phyloP scores from a whole-genome alignment of 2,329 filamentous ascomycete genomes.

The Fusarium transvaalense region DNA sequence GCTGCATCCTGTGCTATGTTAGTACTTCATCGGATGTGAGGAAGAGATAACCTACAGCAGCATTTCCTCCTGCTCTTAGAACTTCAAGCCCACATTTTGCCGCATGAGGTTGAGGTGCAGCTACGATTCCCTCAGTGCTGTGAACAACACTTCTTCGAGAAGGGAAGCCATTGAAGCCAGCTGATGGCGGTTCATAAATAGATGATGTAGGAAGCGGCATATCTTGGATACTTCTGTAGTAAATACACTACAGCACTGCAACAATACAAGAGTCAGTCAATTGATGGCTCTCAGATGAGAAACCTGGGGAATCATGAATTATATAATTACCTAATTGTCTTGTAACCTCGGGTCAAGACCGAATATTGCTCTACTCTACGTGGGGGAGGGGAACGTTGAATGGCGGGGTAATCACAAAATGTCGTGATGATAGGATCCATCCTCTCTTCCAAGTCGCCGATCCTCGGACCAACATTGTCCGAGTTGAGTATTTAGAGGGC shows the following conservation, averaged over 20 bases:
- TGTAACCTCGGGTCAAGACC: slow-evolving; percentile 23
- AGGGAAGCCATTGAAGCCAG: slow-evolving; percentile 73
- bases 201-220: slow-evolving; percentile 65
- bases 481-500: slow-evolving; percentile 23
- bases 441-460: slow-evolving; percentile 31
- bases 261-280: not conserved
- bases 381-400: slow-evolving; percentile 25
- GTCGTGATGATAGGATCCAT: slow-evolving; percentile 32
- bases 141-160: slow-evolving; percentile 93
- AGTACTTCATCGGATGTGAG: slow-evolving; percentile 1
- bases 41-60: slow-evolving; percentile 73
- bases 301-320: too few species aligned
- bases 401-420: slow-evolving; percentile 39
- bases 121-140: slow-evolving; percentile 90
- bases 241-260: not conserved
- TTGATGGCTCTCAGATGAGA: not conserved
- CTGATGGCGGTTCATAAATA: slow-evolving; percentile 60
- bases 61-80: slow-evolving; percentile 90
- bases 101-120: slow-evolving; percentile 90
- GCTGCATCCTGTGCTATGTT: slow-evolving; percentile 80
- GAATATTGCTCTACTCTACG: slow-evolving; percentile 8
- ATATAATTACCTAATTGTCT: slow-evolving; percentile 13
- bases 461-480: slow-evolving; percentile 24
- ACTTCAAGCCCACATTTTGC: slow-evolving; percentile 88
- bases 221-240: not conserved